Base-by-base conservation (phyloP, 2,329 filamentous ascomycete species). In the Ophiostoma angusticollis region DNA sequence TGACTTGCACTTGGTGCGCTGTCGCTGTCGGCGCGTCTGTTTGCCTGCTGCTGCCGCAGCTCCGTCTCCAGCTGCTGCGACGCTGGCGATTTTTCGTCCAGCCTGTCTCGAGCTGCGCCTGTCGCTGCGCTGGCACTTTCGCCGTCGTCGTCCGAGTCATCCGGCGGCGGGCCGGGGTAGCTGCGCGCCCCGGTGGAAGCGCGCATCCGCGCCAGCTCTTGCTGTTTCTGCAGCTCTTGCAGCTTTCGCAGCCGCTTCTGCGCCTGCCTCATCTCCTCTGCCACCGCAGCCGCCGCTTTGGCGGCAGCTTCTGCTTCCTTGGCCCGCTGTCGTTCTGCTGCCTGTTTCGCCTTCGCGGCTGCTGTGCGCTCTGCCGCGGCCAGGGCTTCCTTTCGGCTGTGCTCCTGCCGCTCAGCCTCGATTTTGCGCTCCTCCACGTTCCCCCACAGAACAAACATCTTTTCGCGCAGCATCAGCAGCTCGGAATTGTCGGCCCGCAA, bases 361-460 rank as follows among this genome's bases (percentile, higher is more conserved):
- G 23, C 23, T 27, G 11, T 14, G 37, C 31, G n/a, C n/a, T n/a
- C 3, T 24, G n/a, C 18, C 52, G 80, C 83, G 14, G 4, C 24
- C 31, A 8, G 17, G 51, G 34, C 50, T 52, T 28, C 38, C 49
- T 37, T 44, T 54, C 47, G 18, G 53, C 57, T 42, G 50, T 44
- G 16, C 56, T 47, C 2, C 55, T 49, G n/a, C 50, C 54, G n/a
- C n/a, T 9, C 7, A 2, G 51, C 50, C 52, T 80, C 83, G 34
- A 62, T 55, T 53, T 82, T 84, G 34, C 63, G 56, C 53, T 93
- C 84, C 52, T 87, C 78, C 1, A 95, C 64, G 44, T 94, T 74
- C 2, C 89, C 89, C 87, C 89, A 96, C 2, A 95, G 64, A 25
- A 74, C 62, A 53, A 80, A 89, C 40, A 95, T 64, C 49, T 72